Evolutionary conservation across 2,329 filamentous ascomycete genomes (phyloP).

Genomic region (Penicillium sclerotiorum): DNA sequence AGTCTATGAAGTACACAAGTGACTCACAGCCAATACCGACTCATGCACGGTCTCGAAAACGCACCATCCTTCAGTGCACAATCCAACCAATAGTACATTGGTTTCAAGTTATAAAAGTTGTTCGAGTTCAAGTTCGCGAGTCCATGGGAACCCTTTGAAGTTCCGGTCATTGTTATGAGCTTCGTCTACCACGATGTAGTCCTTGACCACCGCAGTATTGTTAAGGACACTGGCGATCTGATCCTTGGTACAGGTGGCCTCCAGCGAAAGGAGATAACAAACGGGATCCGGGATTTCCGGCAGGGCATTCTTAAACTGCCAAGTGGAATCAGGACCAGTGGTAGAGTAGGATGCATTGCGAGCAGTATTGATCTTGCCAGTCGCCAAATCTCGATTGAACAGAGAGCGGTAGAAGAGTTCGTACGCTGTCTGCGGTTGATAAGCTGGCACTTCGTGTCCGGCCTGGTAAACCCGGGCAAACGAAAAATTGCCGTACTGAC

Average conservation of each 20-base stretch:
- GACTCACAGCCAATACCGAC: too few species aligned
- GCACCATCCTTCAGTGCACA: too few species aligned
- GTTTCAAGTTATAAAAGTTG: too few species aligned
- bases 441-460: slow-evolving; percentile 55
- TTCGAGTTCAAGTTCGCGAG: too few species aligned
- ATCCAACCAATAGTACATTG: too few species aligned
- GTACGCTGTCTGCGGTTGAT: slow-evolving; percentile 59
- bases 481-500: slow-evolving; percentile 53
- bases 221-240: slow-evolving; percentile 47
- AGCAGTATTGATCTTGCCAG: slow-evolving; percentile 50
- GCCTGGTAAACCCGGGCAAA: slow-evolving; percentile 53
- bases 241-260: slow-evolving; percentile 47
- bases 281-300: slow-evolving; percentile 43
- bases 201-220: slow-evolving; percentile 49
- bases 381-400: slow-evolving; percentile 57
- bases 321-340: slow-evolving; percentile 42
- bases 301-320: slow-evolving; percentile 50
- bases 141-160: neutral
- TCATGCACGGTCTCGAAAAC: too few species aligned
- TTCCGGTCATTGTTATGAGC: too few species aligned
- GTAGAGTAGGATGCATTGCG: slow-evolving; percentile 42
- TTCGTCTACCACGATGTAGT: slow-evolving; percentile 48
- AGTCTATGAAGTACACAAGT: too few species aligned
- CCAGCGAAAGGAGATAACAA: slow-evolving; percentile 50
- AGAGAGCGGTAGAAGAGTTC: slow-evolving; percentile 58